Conservation (phyloP, 2,329 filamentous ascomycete genomes). For the Helotiales sp. region DNA sequence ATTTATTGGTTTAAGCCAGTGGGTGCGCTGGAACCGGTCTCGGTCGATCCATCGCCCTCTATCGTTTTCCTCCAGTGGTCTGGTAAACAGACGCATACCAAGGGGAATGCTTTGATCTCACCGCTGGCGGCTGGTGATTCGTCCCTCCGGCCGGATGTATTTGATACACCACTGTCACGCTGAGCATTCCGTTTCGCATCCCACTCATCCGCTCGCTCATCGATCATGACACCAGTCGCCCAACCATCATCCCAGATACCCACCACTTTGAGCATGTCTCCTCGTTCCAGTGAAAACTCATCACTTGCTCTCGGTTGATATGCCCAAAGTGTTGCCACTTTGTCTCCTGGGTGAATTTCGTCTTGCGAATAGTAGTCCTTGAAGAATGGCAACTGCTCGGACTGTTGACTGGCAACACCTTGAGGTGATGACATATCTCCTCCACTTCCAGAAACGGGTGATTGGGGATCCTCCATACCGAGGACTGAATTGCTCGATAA, state of each 20-base stretch:
- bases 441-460: constrained; percentile 69
- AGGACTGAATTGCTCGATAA: constrained; percentile 84
- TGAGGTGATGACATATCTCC: constrained; percentile 83
- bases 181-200: constrained; percentile 76
- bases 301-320: constrained; percentile 94
- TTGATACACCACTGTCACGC: constrained; percentile 91
- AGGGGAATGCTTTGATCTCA: constrained; percentile 96
- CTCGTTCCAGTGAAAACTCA: constrained; percentile 90
- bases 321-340: constrained; percentile 91
- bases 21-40: constrained; percentile 58
- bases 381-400: constrained; percentile 94
- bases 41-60: constrained; percentile 80
- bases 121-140: constrained; percentile 70
- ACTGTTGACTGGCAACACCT: constrained; percentile 84
- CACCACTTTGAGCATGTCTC: constrained; percentile 97
- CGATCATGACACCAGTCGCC: constrained; percentile 88
- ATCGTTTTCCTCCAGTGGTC: constrained; percentile 98
- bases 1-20: constrained; percentile 25
- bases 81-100: constrained; percentile 94
- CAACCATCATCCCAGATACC: constrained; percentile 99
- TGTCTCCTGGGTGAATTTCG: constrained; percentile 90
- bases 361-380: constrained; percentile 99
- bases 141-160: constrained; percentile 68
- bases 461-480: constrained; percentile 70
- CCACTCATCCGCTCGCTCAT: constrained; percentile 88